A percentile compares a stretch with the other conserved stretches of the same genome.
phyloP scores from a whole-genome alignment of 345 rosid genomes.

The Hibiscus mutabilis region DNA sequence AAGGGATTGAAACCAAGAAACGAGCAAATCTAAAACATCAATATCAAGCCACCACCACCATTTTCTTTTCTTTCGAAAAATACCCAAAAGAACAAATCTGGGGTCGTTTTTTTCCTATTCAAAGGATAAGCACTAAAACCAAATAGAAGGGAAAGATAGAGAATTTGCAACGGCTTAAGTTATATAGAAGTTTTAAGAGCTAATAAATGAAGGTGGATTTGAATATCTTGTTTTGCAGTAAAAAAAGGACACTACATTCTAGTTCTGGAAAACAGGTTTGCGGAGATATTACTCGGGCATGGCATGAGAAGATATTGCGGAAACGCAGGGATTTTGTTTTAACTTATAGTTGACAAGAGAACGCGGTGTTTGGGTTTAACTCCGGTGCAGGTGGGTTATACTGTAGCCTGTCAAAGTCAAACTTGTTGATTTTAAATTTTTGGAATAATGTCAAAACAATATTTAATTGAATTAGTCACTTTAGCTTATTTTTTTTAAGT shows the following conservation, averaged over 20 bases:
- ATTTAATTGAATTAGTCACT: too few species aligned
- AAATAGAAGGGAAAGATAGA: background rate
- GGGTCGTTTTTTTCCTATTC: background rate
- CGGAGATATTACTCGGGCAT: background rate
- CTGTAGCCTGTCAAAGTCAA: background rate
- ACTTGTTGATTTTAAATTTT: background rate
- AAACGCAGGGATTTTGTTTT: background rate
- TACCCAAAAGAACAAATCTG: background rate
- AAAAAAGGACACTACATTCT: background rate
- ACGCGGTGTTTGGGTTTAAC: conserved; percentile 17
- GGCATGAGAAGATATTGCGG: background rate
- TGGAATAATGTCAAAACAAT: too few species aligned
- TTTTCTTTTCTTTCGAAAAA: conserved; percentile 8
- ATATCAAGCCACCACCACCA: conserved; percentile 12
- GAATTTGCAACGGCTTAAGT: background rate
- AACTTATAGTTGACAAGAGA: too few species aligned
- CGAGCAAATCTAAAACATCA: conserved; percentile 20
- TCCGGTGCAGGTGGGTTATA: background rate
- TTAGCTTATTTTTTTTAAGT: too few species aligned
- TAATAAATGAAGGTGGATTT: background rate
- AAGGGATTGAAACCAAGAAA: conserved; percentile 9
- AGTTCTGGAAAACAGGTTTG: conserved; percentile 5
- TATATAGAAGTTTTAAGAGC: background rate
- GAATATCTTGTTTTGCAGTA: background rate
- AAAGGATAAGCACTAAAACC: background rate